These are phyloP conservation scores for Stentor coeruleus DNA, from an alignment of 73 alveolate genomes.

Conservation along the genomic window DNA sequence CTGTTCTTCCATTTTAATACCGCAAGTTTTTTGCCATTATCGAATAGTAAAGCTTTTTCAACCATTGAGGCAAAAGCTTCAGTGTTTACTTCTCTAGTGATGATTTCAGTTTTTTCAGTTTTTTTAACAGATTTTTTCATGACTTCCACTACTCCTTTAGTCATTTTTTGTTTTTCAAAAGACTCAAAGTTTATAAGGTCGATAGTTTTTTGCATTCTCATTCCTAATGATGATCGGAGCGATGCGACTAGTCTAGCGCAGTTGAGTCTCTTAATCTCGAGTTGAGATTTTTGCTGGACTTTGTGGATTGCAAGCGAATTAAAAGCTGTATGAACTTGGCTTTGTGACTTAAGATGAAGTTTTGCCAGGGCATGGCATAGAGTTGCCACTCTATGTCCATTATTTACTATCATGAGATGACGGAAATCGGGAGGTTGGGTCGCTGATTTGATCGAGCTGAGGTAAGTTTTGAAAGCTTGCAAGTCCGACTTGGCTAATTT, in stretches of 20 bases:
- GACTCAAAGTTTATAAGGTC: not conserved
- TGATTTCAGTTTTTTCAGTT: not conserved
- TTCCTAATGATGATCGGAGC: conserved; percentile 10
- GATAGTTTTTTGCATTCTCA: not conserved
- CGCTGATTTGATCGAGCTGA: not conserved
- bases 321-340: not conserved
- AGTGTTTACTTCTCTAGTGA: not conserved
- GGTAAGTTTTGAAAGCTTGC: not conserved
- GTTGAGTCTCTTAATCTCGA: conserved; percentile 8
- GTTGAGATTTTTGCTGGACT: not conserved
- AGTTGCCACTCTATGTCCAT: not conserved
- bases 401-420: not conserved
- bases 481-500: not conserved
- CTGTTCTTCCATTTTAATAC: conserved; percentile 11
- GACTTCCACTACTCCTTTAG: not conserved
- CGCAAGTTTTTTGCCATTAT: not conserved
- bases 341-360: not conserved
- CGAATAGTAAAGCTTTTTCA: not conserved
- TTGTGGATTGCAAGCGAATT: not conserved
- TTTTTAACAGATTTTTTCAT: too few relatives aligned
- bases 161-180: too few relatives aligned
- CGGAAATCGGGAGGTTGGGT: not conserved
- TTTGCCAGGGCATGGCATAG: conserved; percentile 22
- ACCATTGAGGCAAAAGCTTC: not conserved
- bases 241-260: not conserved